Evolutionary conservation across 2,329 filamentous ascomycete species (phyloP).

Genomic region (Cladosporium halotolerans): DNA sequence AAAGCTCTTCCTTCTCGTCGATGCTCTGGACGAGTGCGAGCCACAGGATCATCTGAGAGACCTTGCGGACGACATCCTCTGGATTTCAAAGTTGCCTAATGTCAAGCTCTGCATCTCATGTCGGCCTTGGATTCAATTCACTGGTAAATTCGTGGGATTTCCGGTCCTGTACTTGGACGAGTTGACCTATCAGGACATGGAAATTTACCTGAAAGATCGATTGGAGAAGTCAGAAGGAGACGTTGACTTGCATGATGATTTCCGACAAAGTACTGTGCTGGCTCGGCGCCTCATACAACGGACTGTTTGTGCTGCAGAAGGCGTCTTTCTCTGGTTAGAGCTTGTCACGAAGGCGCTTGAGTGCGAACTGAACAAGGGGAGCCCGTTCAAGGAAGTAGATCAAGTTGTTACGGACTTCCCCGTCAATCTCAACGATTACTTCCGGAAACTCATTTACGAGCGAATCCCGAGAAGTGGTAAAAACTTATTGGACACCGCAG

Average conservation of each 20-base stretch:
- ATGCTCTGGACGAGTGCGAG: constrained; percentile 1
- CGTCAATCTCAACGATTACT: not conserved
- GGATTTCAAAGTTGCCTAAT: not conserved
- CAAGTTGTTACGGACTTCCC: not conserved
- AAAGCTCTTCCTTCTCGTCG: not conserved
- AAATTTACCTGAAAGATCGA: not conserved
- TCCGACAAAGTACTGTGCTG: not conserved
- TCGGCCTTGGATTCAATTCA: not conserved
- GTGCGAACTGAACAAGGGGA: too few relatives aligned
- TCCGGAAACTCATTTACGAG: not conserved
- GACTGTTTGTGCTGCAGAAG: not conserved
- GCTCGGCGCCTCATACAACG: not conserved
- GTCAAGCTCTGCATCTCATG: not conserved
- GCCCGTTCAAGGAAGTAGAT: not conserved
- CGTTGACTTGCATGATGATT: not conserved
- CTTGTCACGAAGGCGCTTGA: not conserved
- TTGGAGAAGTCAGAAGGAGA: not conserved
- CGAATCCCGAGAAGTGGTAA: not conserved
- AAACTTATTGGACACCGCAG: not conserved
- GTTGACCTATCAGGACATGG: constrained; percentile 1
- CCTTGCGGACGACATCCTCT: not conserved
- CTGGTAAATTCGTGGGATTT: not conserved
- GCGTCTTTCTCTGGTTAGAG: not conserved
- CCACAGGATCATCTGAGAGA: not conserved
- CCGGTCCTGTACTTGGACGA: not conserved